These are phyloP conservation scores for Gaeumannomyces tritici DNA, from an alignment of 2,329 filamentous ascomycete species.

Conservation along the genomic window DNA sequence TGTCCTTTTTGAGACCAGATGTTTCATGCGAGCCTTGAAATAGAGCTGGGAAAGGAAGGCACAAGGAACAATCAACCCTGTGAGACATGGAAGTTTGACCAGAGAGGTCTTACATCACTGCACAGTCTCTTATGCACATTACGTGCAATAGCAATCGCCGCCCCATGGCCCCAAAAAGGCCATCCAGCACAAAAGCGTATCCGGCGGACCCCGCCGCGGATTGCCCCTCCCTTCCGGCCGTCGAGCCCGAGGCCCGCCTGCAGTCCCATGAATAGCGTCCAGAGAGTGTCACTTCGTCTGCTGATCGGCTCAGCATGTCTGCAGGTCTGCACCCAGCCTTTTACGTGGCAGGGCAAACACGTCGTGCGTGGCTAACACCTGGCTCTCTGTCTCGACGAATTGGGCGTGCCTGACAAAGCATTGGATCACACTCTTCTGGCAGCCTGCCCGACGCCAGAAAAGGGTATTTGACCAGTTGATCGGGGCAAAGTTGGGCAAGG, in stretches of 20 bases:
- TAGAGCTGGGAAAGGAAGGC: not conserved
- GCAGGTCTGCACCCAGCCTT: not conserved
- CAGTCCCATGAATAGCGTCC: not conserved
- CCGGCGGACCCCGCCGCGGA: not conserved
- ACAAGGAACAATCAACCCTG: not conserved
- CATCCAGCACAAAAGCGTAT: not conserved
- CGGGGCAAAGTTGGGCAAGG: not conserved
- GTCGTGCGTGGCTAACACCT: not conserved
- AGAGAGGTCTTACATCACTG: too few species aligned
- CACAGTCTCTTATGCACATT: not conserved
- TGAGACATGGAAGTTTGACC: not conserved
- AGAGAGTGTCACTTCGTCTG: not conserved
- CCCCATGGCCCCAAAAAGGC: too few species aligned
- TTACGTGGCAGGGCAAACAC: not conserved
- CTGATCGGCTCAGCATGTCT: not conserved
- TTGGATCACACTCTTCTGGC: not conserved
- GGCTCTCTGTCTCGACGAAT: too few species aligned
- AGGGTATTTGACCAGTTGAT: not conserved
- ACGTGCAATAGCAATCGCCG: not conserved
- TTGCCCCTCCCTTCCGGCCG: not conserved
- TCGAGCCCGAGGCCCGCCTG: not conserved
- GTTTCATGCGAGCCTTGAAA: not conserved
- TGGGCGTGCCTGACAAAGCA: not conserved
- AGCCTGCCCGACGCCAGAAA: not conserved
- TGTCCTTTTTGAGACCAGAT: not conserved